A percentile compares a stretch with the other conserved stretches of the same genome.
Conservation (phyloP, 2,329 filamentous ascomycete genomes). For the Microascus cirrosus region DNA sequence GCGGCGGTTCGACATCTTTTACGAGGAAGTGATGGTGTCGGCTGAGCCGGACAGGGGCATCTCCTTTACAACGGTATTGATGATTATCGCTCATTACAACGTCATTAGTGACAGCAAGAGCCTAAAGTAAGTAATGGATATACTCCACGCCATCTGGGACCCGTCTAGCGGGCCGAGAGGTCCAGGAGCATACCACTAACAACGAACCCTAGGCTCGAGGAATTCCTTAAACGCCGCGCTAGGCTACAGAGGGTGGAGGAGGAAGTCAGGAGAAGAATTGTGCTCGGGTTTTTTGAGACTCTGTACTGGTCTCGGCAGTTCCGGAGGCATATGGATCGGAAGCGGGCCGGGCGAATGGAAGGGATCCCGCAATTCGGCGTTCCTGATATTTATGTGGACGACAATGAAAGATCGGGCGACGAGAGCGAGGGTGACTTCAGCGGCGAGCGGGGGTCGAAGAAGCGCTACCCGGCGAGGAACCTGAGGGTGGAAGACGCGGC, state of each 20-base stretch:
- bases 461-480: conserved; percentile 11
- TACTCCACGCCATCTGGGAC: not conserved
- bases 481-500: conserved; percentile 17
- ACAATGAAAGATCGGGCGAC: conserved; percentile 41
- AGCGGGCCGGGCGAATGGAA: conserved; percentile 66
- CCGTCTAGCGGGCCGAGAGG: not conserved
- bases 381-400: conserved; percentile 83
- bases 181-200: not conserved
- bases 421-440: not conserved
- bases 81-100: conserved; percentile 97
- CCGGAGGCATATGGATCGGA: conserved; percentile 60
- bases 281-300: conserved; percentile 93
- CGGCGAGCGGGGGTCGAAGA: not conserved
- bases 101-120: conserved; percentile 98
- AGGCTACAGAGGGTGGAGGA: conserved; percentile 90
- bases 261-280: conserved; percentile 78
- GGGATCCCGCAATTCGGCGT: conserved; percentile 69
- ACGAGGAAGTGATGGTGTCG: conserved; percentile 89
- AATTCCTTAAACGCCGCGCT: conserved; percentile 83
- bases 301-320: conserved; percentile 79
- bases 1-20: conserved; percentile 83
- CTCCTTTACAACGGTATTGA: conserved; percentile 80
- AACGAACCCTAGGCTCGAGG: conserved; percentile 56
- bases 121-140: conserved; percentile 47
- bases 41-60: conserved; percentile 85